Percentiles rank a stretch among this genome's conserved stretches.
Evolutionary conservation across 2,329 filamentous ascomycete genomes (phyloP).

Genomic region (Fusarium pseudoanthophilum): DNA sequence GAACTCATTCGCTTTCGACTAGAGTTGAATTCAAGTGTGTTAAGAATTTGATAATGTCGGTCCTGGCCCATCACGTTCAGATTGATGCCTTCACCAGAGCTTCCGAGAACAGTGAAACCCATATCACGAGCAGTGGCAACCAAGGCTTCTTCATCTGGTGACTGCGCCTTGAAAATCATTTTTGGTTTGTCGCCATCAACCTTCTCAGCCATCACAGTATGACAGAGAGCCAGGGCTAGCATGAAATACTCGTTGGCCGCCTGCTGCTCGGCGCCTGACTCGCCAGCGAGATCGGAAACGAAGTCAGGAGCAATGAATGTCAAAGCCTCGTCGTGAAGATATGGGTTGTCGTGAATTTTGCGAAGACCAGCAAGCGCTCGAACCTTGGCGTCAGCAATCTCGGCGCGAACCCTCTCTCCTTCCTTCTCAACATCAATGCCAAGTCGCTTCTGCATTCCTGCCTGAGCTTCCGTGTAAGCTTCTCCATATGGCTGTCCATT

Average conservation of each 20-base stretch:
- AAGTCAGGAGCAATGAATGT: conserved; percentile 95
- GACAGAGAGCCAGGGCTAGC: conserved; percentile 93
- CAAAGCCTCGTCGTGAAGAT: conserved; percentile 86
- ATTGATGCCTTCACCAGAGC: conserved; percentile 81
- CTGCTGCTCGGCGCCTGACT: conserved; percentile 80
- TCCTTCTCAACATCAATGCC: conserved; percentile 89
- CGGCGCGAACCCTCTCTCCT: conserved; percentile 73
- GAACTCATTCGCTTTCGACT: conserved; percentile 97
- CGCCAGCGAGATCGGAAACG: conserved; percentile 82
- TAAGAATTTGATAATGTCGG: conserved; percentile 85
- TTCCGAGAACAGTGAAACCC: conserved; percentile 91
- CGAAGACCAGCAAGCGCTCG: conserved; percentile 79
- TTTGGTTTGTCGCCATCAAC: conserved; percentile 89
- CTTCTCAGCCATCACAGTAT: conserved; percentile 93
- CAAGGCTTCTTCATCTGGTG: conserved; percentile 93
- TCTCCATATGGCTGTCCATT: conserved; percentile 97
- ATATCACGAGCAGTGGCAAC: conserved; percentile 95
- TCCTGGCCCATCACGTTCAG: conserved; percentile 90
- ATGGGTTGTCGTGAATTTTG: conserved; percentile 86
- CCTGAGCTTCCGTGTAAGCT: conserved; percentile 96
- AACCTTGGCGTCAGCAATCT: conserved; percentile 82
- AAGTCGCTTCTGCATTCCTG: conserved; percentile 92
- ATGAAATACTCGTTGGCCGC: conserved; percentile 88
- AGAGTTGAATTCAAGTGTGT: conserved; percentile 97
- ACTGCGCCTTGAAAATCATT: conserved; percentile 97